These are phyloP conservation scores for Aurifilum marmelostoma DNA, from an alignment of 2,329 filamentous ascomycete species.

Conservation along the genomic window DNA sequence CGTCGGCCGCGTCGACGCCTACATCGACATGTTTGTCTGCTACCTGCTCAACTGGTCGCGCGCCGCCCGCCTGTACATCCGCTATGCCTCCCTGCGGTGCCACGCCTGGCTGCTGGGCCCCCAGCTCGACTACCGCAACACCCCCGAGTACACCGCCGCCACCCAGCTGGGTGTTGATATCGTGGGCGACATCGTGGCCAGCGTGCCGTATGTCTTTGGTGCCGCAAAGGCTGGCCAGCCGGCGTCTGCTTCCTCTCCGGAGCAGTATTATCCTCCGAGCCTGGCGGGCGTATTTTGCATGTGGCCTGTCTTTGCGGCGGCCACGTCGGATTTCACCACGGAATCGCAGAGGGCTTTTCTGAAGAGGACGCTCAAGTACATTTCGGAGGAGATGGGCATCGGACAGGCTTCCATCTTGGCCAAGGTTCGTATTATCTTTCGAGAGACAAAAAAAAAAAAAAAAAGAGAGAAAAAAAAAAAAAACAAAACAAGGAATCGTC, in stretches of 20 bases:
- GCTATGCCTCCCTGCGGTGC: constrained; percentile 27
- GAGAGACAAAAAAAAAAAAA: no score
- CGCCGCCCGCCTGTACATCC: constrained; percentile 26
- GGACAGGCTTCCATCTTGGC: constrained; percentile 29
- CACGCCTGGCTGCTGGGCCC: constrained; percentile 25
- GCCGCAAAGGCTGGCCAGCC: neutral
- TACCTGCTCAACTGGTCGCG: constrained; percentile 30
- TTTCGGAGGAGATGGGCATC: constrained; percentile 29
- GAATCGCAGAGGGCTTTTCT: constrained; percentile 26
- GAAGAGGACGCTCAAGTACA: constrained; percentile 27
- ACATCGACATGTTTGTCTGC: constrained; percentile 29
- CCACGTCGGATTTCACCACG: constrained; percentile 27
- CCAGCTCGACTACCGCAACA: constrained; percentile 23
- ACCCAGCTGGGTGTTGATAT: neutral
- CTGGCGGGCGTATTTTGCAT: constrained; percentile 26
- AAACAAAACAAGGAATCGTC: no score
- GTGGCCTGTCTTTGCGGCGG: constrained; percentile 29
- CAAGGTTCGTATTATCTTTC: constrained; percentile 16
- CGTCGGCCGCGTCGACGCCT: constrained; percentile 26
- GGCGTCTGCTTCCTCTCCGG: neutral
- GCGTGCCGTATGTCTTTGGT: constrained; percentile 28
- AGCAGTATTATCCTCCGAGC: constrained; percentile 19
- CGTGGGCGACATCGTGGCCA: constrained; percentile 24
- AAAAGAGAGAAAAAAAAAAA: no score
- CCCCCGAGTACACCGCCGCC: constrained; percentile 20